These are phyloP conservation scores for Cyclotella baltica DNA, from an alignment of 108 stramenopile genomes.

Conservation along the genomic window DNA sequence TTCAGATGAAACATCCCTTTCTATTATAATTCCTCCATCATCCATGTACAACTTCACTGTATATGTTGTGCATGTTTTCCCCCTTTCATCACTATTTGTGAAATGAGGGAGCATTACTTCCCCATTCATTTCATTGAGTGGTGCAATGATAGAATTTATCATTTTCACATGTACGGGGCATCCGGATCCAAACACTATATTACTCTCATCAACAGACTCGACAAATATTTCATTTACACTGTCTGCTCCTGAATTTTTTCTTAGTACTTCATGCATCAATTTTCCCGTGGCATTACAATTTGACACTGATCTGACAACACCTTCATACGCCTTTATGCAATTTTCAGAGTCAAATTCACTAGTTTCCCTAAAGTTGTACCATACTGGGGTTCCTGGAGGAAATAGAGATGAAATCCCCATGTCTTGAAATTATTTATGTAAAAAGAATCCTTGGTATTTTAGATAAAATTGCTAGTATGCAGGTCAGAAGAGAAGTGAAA, in stretches of 20 bases:
- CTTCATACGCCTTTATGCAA: neutral
- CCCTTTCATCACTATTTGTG: neutral
- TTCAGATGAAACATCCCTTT: neutral
- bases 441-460: too few species aligned
- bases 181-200: neutral
- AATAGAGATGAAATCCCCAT: neutral
- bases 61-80: neutral
- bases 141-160: neutral
- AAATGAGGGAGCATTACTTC: neutral
- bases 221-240: neutral
- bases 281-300: neutral
- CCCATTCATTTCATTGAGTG: conserved; percentile 1
- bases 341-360: neutral
- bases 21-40: neutral
- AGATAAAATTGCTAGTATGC: too few species aligned
- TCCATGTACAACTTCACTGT: neutral
- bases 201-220: neutral
- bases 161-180: neutral
- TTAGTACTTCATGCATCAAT: neutral
- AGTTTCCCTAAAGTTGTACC: neutral
- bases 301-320: conserved; percentile 2
- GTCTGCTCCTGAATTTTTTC: neutral
- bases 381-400: neutral
- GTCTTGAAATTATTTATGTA: too few species aligned
- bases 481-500: too few species aligned